Conservation (phyloP, 2,329 filamentous ascomycete species). For the Blastomyces silverae region DNA sequence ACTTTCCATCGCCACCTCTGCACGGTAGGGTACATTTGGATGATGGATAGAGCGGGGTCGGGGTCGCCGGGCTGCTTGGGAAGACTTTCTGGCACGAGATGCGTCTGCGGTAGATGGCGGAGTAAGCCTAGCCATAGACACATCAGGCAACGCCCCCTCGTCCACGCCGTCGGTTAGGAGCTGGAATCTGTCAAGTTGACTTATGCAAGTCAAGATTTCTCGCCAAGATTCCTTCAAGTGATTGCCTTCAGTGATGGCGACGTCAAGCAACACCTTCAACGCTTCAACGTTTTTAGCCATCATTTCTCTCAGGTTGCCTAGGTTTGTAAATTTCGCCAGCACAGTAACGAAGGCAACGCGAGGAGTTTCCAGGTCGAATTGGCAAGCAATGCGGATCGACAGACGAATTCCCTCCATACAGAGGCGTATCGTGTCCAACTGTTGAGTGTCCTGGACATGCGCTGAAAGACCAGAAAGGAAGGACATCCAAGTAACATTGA, state of each 20-base stretch:
- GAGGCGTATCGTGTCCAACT: constrained; percentile 81
- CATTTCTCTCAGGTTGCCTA: constrained; percentile 94
- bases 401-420: constrained; percentile 95
- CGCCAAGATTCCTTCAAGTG: constrained; percentile 86
- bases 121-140: constrained; percentile 67
- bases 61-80: constrained; percentile 49
- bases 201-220: constrained; percentile 89
- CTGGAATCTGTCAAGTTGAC: constrained; percentile 89
- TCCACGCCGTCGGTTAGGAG: constrained; percentile 92
- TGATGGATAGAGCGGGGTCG: constrained; percentile 41
- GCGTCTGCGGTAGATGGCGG: constrained; percentile 49
- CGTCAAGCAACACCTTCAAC: constrained; percentile 80
- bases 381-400: constrained; percentile 83
- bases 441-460: constrained; percentile 87
- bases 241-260: constrained; percentile 90
- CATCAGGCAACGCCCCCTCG: constrained; percentile 84
- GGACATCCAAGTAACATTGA: constrained; percentile 98
- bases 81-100: constrained; percentile 58
- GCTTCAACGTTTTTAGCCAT: constrained; percentile 94
- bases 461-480: constrained; percentile 92
- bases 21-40: constrained; percentile 54
- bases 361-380: constrained; percentile 89
- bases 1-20: constrained; percentile 84
- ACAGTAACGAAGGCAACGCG: constrained; percentile 91
- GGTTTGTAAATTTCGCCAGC: constrained; percentile 85